Percentiles rank a stretch among this genome's conserved stretches.
These are phyloP conservation scores for Ogataea salicorniae DNA, from an alignment of 805 yeast species.

Conservation along the genomic window DNA sequence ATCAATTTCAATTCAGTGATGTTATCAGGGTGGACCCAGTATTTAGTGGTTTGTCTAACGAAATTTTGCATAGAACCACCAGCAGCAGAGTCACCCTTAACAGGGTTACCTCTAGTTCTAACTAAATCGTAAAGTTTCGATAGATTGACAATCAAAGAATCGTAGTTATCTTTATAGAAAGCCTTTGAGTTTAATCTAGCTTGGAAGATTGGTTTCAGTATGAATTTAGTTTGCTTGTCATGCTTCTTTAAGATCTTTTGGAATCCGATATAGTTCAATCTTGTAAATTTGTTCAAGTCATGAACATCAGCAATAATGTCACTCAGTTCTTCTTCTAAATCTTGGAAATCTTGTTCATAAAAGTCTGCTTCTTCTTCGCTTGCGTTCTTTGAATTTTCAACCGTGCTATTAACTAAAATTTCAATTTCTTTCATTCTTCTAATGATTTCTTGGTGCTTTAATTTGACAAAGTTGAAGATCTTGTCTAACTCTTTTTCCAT, in stretches of 20 bases:
- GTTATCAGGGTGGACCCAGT: conserved; percentile 99
- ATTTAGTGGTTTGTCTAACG: conserved; percentile 96
- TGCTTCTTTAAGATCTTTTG: conserved; percentile 95
- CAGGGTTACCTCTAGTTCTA: conserved; percentile 93
- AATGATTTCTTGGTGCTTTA: conserved; percentile 79
- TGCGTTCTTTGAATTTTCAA: conserved; percentile 41
- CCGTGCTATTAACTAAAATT: conserved; percentile 55
- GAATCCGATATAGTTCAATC: conserved; percentile 94
- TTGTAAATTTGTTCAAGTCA: conserved; percentile 89
- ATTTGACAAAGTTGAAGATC: conserved; percentile 84
- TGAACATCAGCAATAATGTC: conserved; percentile 97
- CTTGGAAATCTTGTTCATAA: conserved; percentile 64
- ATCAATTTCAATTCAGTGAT: conserved; percentile 93
- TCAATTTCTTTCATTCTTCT: conserved; percentile 84
- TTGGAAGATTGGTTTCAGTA: conserved; percentile 86
- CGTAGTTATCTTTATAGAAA: conserved; percentile 93
- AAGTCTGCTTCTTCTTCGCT: conserved; percentile 29
- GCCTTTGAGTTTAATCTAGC: conserved; percentile 92
- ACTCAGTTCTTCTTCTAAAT: conserved; percentile 66
- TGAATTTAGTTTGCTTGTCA: conserved; percentile 80
- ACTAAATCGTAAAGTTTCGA: conserved; percentile 88
- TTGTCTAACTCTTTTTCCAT: conserved; percentile 86
- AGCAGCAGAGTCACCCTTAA: conserved; percentile 92
- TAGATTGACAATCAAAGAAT: conserved; percentile 78
- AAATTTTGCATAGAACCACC: conserved; percentile 98